Percentiles rank a stretch among this genome's conserved stretches.
Conservation (phyloP, 2,329 filamentous ascomycete genomes). For the Fusarium illudens region DNA sequence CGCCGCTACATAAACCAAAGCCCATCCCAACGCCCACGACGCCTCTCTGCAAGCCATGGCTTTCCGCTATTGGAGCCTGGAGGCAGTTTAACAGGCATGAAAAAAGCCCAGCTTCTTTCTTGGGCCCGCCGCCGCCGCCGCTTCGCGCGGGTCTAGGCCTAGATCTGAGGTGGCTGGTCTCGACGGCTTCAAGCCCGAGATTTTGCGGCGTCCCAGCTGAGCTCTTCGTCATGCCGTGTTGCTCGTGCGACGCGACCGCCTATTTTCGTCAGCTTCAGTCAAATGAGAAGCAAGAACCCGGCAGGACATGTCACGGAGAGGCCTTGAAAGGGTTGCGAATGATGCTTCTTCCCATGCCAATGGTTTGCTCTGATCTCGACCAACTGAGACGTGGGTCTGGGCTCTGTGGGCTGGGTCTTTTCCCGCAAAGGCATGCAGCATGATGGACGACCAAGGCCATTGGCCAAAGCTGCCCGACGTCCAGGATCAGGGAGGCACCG, state of each 20-base stretch:
- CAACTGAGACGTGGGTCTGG: neutral
- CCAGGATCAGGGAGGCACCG: neutral
- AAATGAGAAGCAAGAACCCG: neutral
- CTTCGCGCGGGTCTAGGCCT: no score
- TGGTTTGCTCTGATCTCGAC: neutral
- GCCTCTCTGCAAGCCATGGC: neutral
- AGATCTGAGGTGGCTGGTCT: neutral
- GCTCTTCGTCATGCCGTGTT: neutral
- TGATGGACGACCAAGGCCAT: neutral
- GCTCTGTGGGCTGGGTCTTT: neutral
- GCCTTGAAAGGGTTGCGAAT: neutral
- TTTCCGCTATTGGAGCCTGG: neutral
- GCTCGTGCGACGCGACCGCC: neutral
- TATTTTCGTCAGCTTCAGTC: neutral
- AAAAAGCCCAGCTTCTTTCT: neutral
- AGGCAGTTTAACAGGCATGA: neutral
- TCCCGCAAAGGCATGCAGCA: neutral
- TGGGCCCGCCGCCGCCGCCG: neutral
- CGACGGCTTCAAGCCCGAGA: neutral
- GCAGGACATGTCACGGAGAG: neutral
- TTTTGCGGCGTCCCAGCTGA: neutral
- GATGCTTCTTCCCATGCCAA: neutral
- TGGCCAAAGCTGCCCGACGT: neutral
- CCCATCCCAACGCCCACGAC: neutral
- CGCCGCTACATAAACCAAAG: neutral